Conservation (phyloP, 352 stramenopile species). For the Phytopythium oedochilum region DNA sequence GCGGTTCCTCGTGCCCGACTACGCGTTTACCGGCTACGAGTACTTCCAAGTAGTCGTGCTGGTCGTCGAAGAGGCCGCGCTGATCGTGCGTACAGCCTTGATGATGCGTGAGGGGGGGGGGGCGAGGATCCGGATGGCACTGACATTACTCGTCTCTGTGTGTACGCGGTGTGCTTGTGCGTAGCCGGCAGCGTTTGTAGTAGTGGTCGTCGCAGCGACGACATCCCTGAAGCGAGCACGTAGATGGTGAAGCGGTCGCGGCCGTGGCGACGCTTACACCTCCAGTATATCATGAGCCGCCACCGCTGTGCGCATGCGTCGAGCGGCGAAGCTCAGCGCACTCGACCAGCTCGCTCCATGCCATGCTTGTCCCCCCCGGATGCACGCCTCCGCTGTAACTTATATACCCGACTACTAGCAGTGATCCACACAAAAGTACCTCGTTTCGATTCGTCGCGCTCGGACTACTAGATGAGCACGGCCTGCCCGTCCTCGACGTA, state of each 20-base stretch:
- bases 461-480: constrained; percentile 34
- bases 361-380: too few species aligned
- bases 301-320: background rate
- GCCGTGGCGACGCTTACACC: background rate
- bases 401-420: background rate
- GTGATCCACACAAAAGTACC: too few species aligned
- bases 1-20: constrained; percentile 45
- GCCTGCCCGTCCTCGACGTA: constrained; percentile 59
- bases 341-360: too few species aligned
- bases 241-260: constrained; percentile 1
- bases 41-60: constrained; percentile 69
- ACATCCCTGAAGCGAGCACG: constrained; percentile 4
- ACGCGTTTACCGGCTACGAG: constrained; percentile 64
- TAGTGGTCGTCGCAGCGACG: constrained; percentile 56
- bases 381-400: too few species aligned
- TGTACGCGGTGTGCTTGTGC: constrained; percentile 4
- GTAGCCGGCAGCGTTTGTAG: constrained; percentile 59
- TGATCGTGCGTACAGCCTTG: constrained; percentile 50
- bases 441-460: background rate
- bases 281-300: background rate
- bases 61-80: constrained; percentile 48
- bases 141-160: background rate
- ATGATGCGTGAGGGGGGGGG: too few species aligned
- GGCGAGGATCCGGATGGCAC: too few species aligned
- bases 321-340: too few species aligned